phyloP scores from a whole-genome alignment of 1,139 yeast genomes.

The Yamadazyma diddensiae region DNA sequence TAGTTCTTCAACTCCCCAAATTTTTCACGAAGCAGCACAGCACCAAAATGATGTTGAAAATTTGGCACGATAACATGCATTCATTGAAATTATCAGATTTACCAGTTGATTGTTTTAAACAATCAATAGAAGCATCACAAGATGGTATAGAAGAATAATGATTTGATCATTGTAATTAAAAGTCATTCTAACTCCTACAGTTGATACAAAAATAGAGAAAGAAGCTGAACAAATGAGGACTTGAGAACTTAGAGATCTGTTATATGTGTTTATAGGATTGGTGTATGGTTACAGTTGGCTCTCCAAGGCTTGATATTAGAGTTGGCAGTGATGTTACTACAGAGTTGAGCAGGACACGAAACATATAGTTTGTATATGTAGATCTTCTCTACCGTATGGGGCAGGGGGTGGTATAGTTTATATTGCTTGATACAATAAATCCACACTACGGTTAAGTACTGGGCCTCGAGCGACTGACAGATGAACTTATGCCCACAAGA shows the following conservation, averaged over 20 bases:
- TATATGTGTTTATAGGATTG: conserved; percentile 28
- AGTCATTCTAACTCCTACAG: conserved; percentile 63
- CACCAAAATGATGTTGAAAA: conserved; percentile 50
- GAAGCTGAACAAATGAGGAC: conserved; percentile 48
- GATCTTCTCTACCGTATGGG: too few relatives aligned
- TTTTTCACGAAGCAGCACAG: conserved; percentile 44
- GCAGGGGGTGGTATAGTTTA: too few relatives aligned
- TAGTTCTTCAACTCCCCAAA: conserved; percentile 23
- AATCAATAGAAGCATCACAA: conserved; percentile 39
- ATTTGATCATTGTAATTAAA: conserved; percentile 35
- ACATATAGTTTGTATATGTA: too few relatives aligned
- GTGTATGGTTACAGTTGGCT: too few relatives aligned
- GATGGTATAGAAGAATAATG: conserved; percentile 58
- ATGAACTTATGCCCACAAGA: too few relatives aligned
- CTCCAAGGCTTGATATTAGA: too few relatives aligned
- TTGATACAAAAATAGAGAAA: conserved; percentile 39
- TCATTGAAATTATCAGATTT: conserved; percentile 23
- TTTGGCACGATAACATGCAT: conserved; percentile 51
- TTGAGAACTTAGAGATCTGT: conserved; percentile 42
- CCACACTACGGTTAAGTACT: too few relatives aligned
- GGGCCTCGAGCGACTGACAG: too few relatives aligned
- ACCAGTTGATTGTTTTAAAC: conserved; percentile 32
- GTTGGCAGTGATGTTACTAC: too few relatives aligned
- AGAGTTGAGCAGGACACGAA: too few relatives aligned
- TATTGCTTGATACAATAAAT: too few relatives aligned